Evolutionary conservation across 495 filamentous ascomycete genomes (phyloP).

Genomic region (Aspergillus diversus): DNA sequence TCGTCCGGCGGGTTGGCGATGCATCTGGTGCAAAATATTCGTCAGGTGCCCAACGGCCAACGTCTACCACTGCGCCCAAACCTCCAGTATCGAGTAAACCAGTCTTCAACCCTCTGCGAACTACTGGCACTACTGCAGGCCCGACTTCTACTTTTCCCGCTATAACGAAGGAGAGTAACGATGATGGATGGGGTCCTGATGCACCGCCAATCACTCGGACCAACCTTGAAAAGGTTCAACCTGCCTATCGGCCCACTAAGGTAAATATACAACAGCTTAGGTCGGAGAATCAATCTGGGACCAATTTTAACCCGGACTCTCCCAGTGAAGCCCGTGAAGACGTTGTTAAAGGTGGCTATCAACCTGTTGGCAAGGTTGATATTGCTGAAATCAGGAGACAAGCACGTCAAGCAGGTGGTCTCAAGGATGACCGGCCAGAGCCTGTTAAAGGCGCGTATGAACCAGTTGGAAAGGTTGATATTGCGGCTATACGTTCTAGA

Average conservation of each 20-base stretch:
- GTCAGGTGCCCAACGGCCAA: constrained; percentile 55
- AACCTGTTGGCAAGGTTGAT: constrained; percentile 94
- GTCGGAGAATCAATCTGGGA: constrained; percentile 67
- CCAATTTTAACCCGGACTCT: constrained; percentile 44
- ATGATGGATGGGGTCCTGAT: constrained; percentile 95
- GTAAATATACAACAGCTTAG: constrained; percentile 82
- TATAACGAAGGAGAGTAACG: constrained; percentile 54
- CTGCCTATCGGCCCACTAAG: constrained; percentile 92
- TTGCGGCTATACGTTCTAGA: constrained; percentile 84
- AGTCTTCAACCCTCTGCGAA: constrained; percentile 80
- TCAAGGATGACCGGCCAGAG: constrained; percentile 74
- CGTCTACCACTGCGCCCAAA: constrained; percentile 51
- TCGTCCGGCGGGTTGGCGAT: constrained; percentile 93
- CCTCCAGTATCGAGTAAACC: constrained; percentile 83
- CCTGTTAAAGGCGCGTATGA: constrained; percentile 90
- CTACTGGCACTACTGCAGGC: constrained; percentile 62
- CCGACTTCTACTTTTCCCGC: constrained; percentile 61
- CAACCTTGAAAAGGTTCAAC: constrained; percentile 87
- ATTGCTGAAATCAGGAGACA: constrained; percentile 85
- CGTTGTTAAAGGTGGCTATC: constrained; percentile 88
- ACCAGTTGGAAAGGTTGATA: constrained; percentile 92
- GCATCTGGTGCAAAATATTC: constrained; percentile 95
- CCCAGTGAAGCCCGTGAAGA: constrained; percentile 48
- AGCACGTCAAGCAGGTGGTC: constrained; percentile 63
- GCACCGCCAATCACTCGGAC: constrained; percentile 85